Evolutionary conservation across 2,329 filamentous ascomycete genomes (phyloP).

Genomic region (Pseudocercospora vitis): DNA sequence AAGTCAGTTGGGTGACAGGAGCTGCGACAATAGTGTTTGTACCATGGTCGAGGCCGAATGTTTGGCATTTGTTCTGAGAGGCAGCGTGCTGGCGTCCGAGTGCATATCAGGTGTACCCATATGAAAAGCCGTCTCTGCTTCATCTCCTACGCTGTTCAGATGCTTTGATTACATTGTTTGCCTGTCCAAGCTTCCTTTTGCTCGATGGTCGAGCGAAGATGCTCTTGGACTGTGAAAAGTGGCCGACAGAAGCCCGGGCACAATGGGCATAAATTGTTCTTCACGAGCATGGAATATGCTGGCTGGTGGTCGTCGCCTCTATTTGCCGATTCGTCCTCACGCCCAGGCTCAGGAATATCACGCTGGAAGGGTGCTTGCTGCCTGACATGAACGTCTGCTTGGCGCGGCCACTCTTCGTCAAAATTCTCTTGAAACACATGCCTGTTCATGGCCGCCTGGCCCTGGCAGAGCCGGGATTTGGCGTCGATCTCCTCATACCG

Average conservation of each 20-base stretch:
- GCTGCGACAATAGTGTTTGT: not conserved
- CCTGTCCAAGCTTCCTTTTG: too few species aligned
- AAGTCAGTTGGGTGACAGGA: too few species aligned
- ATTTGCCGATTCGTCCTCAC: conserved; percentile 3
- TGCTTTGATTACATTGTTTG: too few species aligned
- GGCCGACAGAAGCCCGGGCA: not conserved
- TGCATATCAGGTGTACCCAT: not conserved
- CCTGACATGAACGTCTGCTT: conserved; percentile 3
- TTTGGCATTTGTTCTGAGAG: too few species aligned
- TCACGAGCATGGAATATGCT: not conserved
- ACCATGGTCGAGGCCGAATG: not conserved
- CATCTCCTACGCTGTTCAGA: not conserved
- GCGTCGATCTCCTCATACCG: not conserved
- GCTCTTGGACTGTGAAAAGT: not conserved
- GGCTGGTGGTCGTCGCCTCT: not conserved
- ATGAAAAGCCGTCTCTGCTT: not conserved
- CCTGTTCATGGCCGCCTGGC: conserved; percentile 1
- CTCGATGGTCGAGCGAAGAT: too few species aligned
- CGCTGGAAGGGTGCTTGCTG: too few species aligned
- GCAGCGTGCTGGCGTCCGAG: too few species aligned
- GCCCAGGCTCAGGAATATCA: conserved; percentile 3
- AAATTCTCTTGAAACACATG: not conserved
- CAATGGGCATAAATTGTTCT: too few species aligned
- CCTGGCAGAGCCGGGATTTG: not conserved
- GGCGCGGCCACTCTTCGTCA: conserved; percentile 6